phyloP scores from a whole-genome alignment of 164 flowering plant genomes.

The Litsea cubeba region DNA sequence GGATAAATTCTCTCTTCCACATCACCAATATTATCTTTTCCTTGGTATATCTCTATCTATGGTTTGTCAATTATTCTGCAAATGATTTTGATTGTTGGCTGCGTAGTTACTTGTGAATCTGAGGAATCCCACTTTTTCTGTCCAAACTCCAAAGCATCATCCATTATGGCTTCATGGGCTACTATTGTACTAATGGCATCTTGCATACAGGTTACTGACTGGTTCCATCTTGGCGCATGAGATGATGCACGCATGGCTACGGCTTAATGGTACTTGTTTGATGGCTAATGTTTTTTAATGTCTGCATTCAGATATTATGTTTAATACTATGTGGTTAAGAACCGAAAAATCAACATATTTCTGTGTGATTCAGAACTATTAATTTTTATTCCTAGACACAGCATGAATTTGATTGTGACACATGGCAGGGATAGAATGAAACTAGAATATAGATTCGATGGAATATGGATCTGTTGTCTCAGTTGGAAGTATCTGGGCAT shows the following conservation, averaged over 20 bases:
- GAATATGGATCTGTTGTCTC: too few species aligned
- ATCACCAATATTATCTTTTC: too few species aligned
- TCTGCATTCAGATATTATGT: not conserved
- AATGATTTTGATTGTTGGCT: not conserved
- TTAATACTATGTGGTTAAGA: not conserved
- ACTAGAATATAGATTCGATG: too few species aligned
- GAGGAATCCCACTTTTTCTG: not conserved
- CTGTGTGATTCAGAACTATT: not conserved
- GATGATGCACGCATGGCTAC: slow-evolving; percentile 97
- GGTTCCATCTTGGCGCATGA: slow-evolving; percentile 95
- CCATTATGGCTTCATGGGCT: not conserved
- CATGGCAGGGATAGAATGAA: too few species aligned
- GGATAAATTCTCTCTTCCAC: too few species aligned
- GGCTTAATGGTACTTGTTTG: slow-evolving; percentile 57
- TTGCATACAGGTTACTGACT: slow-evolving; percentile 63
- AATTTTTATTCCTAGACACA: too few species aligned
- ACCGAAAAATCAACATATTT: not conserved
- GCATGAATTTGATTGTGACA: too few species aligned
- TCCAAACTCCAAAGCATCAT: not conserved
- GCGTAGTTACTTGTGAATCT: not conserved
- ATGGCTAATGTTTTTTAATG: not conserved
- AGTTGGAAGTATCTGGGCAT: too few species aligned
- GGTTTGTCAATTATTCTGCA: not conserved
- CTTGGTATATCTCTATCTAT: too few species aligned
- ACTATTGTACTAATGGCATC: not conserved